A percentile compares a stretch with the other conserved stretches of the same genome.
These are phyloP conservation scores for Colletotrichum orbiculare DNA, from an alignment of 2,329 filamentous ascomycete genomes.

Conservation along the genomic window DNA sequence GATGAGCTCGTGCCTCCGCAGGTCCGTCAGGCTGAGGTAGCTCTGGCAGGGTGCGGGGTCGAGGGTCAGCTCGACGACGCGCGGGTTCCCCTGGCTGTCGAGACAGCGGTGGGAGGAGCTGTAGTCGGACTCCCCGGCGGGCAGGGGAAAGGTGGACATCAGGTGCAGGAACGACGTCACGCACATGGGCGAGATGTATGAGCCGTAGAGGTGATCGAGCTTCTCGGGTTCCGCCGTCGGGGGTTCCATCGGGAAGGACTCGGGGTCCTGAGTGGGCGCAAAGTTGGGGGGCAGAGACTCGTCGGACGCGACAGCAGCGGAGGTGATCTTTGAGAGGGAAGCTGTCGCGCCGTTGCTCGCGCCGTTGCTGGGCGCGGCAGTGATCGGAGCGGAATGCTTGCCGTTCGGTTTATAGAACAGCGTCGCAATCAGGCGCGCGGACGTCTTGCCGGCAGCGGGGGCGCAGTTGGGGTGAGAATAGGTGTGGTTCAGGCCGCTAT, in stretches of 20 bases:
- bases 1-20: conserved; percentile 83
- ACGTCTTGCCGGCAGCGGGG: conserved; percentile 58
- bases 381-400: conserved; percentile 22
- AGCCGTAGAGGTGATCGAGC: conserved; percentile 74
- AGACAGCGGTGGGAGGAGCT: conserved; percentile 74
- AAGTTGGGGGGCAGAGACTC: conserved; percentile 63
- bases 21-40: conserved; percentile 74
- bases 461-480: conserved; percentile 73
- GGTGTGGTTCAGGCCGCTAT: conserved; percentile 71
- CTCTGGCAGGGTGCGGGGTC: conserved; percentile 69
- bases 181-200: conserved; percentile 73
- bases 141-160: conserved; percentile 71
- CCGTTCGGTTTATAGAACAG: conserved; percentile 68
- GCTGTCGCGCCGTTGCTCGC: neutral
- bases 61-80: conserved; percentile 74
- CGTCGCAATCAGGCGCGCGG: conserved; percentile 69
- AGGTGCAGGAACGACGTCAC: conserved; percentile 74
- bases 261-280: conserved; percentile 67
- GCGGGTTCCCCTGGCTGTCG: conserved; percentile 68
- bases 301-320: conserved; percentile 45
- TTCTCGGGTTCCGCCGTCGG: conserved; percentile 67
- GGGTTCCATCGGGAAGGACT: conserved; percentile 70
- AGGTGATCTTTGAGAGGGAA: conserved; percentile 4
- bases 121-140: conserved; percentile 61
- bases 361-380: neutral